Conservation (phyloP, 179 eudicot species). For the Vitellaria paradoxa region DNA sequence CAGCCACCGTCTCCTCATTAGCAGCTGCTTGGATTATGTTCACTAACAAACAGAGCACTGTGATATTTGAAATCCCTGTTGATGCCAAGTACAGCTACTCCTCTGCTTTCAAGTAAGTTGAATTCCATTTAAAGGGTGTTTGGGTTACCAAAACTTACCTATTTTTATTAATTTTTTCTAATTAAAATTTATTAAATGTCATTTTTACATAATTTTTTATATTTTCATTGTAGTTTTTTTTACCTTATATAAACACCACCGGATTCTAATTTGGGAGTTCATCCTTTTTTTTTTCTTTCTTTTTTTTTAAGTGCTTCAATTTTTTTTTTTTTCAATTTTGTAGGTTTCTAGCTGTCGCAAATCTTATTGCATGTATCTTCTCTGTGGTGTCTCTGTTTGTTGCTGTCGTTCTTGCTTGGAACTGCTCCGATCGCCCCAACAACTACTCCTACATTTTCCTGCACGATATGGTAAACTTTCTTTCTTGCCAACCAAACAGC, state of each 20-base stretch:
- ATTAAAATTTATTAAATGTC: too few relatives aligned
- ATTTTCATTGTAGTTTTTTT: too few relatives aligned
- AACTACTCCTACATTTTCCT: slow-evolving; percentile 48
- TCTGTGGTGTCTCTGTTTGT: slow-evolving; percentile 37
- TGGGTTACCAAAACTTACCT: too few relatives aligned
- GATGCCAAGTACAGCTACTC: slow-evolving; percentile 57
- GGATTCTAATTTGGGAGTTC: too few relatives aligned
- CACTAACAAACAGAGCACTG: slow-evolving; percentile 38
- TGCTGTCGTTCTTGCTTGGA: slow-evolving; percentile 21
- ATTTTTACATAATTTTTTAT: too few relatives aligned
- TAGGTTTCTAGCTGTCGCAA: slow-evolving; percentile 56
- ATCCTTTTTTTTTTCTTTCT: background rate
- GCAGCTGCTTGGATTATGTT: slow-evolving; percentile 41
- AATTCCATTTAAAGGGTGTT: background rate
- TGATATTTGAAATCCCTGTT: slow-evolving; percentile 33
- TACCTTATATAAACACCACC: too few relatives aligned
- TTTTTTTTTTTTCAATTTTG: background rate
- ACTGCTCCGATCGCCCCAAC: slow-evolving; percentile 12
- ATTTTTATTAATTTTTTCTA: too few relatives aligned
- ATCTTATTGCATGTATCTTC: slow-evolving; percentile 34
- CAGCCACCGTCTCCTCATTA: slow-evolving; percentile 34
- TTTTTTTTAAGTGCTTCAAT: background rate
- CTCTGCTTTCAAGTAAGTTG: slow-evolving; percentile 57
- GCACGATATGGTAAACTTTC: slow-evolving; percentile 57
- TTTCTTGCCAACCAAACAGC: too few relatives aligned